Percentiles rank a stretch among this genome's conserved stretches.
Conservation (phyloP, 495 filamentous ascomycete genomes). For the Aspergillus wentii region DNA sequence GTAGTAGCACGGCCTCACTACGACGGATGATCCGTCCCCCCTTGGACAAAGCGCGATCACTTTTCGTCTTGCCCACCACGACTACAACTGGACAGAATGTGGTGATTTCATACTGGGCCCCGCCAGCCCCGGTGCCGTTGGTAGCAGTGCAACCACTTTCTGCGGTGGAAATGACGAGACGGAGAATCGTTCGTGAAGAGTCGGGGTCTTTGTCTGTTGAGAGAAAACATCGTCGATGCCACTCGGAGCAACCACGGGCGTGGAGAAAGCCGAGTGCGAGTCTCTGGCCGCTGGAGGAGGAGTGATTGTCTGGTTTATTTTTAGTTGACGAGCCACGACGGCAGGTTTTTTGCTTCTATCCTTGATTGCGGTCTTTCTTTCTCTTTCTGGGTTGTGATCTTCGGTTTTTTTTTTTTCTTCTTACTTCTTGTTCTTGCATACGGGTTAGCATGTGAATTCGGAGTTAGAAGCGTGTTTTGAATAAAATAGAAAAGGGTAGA, state of each 20-base stretch:
- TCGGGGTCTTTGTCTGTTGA: constrained; percentile 11
- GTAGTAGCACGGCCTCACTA: constrained; percentile 6
- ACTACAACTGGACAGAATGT: constrained; percentile 13
- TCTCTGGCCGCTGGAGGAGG: constrained; percentile 36
- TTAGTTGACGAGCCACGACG: no score
- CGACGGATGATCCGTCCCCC: constrained; percentile 33
- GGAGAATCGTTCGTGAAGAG: constrained; percentile 2
- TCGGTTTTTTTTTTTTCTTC: constrained; percentile 1
- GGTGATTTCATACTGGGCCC: constrained; percentile 23
- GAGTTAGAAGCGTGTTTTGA: background rate
- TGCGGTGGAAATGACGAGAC: background rate
- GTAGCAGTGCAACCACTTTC: background rate
- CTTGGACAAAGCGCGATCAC: constrained; percentile 29
- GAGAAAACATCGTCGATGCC: constrained; percentile 33
- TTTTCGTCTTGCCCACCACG: constrained; percentile 28
- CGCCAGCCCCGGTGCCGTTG: constrained; percentile 8
- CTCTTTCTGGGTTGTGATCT: background rate
- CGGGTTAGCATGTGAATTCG: no score
- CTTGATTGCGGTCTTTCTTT: no score
- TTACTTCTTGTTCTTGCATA: background rate
- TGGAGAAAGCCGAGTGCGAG: constrained; percentile 37
- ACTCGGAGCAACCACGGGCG: constrained; percentile 39
- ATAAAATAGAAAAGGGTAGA: background rate
- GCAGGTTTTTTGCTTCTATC: no score
- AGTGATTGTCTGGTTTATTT: constrained; percentile 8